These are phyloP conservation scores for Fusarium irregulare DNA, from an alignment of 2,329 filamentous ascomycete genomes.

Conservation along the genomic window DNA sequence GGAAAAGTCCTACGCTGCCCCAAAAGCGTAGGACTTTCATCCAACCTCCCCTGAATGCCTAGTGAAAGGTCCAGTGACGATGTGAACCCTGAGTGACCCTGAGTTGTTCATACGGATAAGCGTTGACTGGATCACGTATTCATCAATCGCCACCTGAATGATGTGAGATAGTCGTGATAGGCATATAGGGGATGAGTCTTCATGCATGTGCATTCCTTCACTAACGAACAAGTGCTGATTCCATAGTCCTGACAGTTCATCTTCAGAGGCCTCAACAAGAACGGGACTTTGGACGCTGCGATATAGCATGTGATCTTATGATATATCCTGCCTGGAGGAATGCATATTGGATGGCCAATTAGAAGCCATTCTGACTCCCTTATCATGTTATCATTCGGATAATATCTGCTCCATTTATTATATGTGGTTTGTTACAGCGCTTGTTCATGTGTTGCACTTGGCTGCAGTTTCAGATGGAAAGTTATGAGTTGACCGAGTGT, in stretches of 20 bases:
- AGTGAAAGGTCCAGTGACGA: background rate
- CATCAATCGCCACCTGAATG: conserved; percentile 1
- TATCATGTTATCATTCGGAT: background rate
- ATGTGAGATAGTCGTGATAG: conserved; percentile 3
- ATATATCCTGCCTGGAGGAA: background rate
- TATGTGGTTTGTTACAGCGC: background rate
- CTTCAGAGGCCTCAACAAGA: background rate
- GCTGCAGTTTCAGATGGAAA: background rate
- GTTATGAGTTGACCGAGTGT: too few species aligned
- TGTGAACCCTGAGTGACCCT: conserved; percentile 23
- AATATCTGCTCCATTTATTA: background rate
- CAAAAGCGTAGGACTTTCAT: conserved; percentile 33
- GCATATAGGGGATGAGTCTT: background rate
- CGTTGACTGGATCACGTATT: background rate
- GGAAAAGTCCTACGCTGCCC: conserved; percentile 38
- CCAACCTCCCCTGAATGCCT: conserved; percentile 12
- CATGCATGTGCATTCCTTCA: background rate
- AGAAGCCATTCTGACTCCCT: background rate
- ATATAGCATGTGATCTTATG: background rate
- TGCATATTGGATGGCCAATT: background rate
- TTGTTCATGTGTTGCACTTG: background rate
- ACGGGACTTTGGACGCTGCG: background rate
- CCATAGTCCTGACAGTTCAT: background rate
- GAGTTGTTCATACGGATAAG: conserved; percentile 1
- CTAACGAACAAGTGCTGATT: conserved; percentile 32